These are phyloP conservation scores for Dalbergia oliveri DNA, from an alignment of 306 rosid genomes.

Conservation along the genomic window DNA sequence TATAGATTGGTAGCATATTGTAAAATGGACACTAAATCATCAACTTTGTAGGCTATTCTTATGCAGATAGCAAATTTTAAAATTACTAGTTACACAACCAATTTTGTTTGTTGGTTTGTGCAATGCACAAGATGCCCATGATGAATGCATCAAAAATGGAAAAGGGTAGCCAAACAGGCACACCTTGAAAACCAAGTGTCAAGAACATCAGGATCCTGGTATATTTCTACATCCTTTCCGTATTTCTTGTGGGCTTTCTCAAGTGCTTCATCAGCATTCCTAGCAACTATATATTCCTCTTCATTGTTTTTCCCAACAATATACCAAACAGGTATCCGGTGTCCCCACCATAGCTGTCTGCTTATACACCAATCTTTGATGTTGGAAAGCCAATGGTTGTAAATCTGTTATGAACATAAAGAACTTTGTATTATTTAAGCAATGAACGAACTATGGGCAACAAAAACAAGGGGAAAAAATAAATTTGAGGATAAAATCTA, in stretches of 20 bases:
- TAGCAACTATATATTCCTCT: conserved; percentile 95
- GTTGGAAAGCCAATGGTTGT: conserved; percentile 96
- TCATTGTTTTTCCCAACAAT: conserved; percentile 81
- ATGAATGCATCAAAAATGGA: conserved; percentile 25
- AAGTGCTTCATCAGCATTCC: conserved; percentile 81
- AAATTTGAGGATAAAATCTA: neutral
- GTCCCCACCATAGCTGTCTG: conserved; percentile 99
- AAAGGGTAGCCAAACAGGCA: conserved; percentile 26
- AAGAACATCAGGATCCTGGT: conserved; percentile 96
- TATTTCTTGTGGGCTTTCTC: conserved; percentile 73
- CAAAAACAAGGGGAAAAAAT: conserved; percentile 2
- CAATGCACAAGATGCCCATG: conserved; percentile 18
- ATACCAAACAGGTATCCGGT: conserved; percentile 97
- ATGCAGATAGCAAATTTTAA: conserved; percentile 23
- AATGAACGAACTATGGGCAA: neutral
- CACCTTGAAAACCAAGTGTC: conserved; percentile 99
- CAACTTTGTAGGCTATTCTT: neutral
- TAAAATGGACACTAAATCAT: conserved; percentile 12
- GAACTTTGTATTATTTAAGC: conserved; percentile 3
- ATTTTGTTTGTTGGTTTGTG: conserved; percentile 7
- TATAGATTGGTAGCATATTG: neutral
- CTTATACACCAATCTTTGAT: conserved; percentile 99
- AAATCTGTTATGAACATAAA: conserved; percentile 68
- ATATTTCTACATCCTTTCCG: conserved; percentile 83
- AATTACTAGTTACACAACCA: conserved; percentile 3